These are phyloP conservation scores for Candida cerambycidarum DNA, from an alignment of 805 yeast species.

Conservation along the genomic window DNA sequence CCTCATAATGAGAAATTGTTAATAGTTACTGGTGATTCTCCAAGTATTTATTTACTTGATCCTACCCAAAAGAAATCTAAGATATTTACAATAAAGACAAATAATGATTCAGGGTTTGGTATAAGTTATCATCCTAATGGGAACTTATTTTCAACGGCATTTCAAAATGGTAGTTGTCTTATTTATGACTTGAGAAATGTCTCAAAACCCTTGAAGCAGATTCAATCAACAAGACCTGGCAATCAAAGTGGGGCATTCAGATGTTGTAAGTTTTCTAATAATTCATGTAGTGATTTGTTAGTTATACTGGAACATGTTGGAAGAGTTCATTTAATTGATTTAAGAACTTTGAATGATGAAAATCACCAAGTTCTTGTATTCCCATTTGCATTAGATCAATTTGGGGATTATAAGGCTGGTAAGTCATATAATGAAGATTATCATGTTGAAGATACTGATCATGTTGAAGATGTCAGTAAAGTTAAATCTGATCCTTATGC, in stretches of 20 bases:
- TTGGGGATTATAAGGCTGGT: conserved; percentile 24
- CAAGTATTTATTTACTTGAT: conserved; percentile 59
- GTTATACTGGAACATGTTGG: conserved; percentile 84
- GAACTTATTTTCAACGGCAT: conserved; percentile 68
- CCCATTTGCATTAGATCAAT: conserved; percentile 51
- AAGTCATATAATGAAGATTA: conserved; percentile 6
- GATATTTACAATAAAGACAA: conserved; percentile 45
- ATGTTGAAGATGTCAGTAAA: too few species aligned
- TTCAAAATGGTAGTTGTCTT: conserved; percentile 81
- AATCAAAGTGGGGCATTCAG: conserved; percentile 66
- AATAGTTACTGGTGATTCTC: conserved; percentile 74
- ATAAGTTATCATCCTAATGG: conserved; percentile 79
- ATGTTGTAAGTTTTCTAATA: conserved; percentile 47
- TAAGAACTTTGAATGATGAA: conserved; percentile 53
- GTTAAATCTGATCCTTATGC: not conserved
- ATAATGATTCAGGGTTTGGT: conserved; percentile 80
- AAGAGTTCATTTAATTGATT: conserved; percentile 79
- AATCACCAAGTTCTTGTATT: conserved; percentile 76
- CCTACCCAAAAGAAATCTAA: conserved; percentile 35
- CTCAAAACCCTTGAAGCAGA: conserved; percentile 49
- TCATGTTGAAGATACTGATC: not conserved
- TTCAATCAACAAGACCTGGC: conserved; percentile 59
- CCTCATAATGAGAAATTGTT: conserved; percentile 38
- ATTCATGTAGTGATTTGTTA: conserved; percentile 72
- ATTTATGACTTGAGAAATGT: conserved; percentile 75